Percentiles rank a stretch among this genome's conserved stretches.
Conservation (phyloP, 2,329 filamentous ascomycete species). For the Colletotrichum magnum region DNA sequence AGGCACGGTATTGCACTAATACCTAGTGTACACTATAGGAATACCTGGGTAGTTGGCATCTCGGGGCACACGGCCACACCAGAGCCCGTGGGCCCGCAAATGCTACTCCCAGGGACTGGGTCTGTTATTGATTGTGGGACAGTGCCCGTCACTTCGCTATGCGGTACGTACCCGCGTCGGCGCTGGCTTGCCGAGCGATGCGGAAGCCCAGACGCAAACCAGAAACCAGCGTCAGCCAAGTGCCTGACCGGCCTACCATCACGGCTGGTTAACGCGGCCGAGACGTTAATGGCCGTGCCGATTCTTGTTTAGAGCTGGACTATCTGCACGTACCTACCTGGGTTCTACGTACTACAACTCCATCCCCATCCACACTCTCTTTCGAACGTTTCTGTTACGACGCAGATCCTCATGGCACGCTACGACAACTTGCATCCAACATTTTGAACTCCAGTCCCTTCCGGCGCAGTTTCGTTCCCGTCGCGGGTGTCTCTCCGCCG, state of each 20-base stretch:
- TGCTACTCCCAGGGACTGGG: background rate
- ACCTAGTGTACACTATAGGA: too few species aligned
- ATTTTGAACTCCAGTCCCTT: conserved; percentile 9
- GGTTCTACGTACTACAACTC: background rate
- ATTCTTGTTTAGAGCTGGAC: background rate
- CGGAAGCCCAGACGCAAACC: conserved; percentile 19
- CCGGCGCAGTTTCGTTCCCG: conserved; percentile 7
- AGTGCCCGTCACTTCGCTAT: background rate
- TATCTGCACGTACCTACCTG: background rate
- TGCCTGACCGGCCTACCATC: conserved; percentile 6
- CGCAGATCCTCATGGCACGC: conserved; percentile 38
- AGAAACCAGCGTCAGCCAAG: conserved; percentile 31
- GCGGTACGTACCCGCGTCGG: conserved; percentile 10
- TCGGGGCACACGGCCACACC: too few species aligned
- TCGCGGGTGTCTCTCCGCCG: conserved; percentile 10
- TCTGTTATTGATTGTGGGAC: conserved; percentile 29
- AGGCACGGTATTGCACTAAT: too few species aligned
- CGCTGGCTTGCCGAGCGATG: conserved; percentile 33
- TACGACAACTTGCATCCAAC: conserved; percentile 28
- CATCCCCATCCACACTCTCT: background rate
- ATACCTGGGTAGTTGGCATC: background rate
- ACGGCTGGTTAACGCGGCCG: conserved; percentile 7
- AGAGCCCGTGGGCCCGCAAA: too few species aligned
- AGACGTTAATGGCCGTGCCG: background rate
- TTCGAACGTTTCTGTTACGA: conserved; percentile 5